Percentiles rank a stretch among this genome's conserved stretches.
These are phyloP conservation scores for Artemisia tridentata DNA, from an alignment of 129 eudicot species.

Conservation along the genomic window DNA sequence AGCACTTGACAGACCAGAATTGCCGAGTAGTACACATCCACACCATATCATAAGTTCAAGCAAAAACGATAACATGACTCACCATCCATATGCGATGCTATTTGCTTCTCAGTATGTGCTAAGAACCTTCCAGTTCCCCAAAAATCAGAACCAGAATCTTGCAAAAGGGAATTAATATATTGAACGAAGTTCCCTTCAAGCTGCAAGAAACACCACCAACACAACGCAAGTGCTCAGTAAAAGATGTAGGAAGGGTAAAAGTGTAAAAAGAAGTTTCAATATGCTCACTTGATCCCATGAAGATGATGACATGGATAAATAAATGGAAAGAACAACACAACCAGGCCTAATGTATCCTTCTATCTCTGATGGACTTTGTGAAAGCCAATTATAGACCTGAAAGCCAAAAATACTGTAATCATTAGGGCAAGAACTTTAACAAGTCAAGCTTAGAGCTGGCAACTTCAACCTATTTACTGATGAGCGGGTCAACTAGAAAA, in stretches of 20 bases:
- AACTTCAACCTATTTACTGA: background rate
- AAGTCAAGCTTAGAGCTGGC: background rate
- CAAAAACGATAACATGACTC: conserved; percentile 15
- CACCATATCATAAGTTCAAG: background rate
- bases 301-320: conserved; percentile 69
- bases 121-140: conserved; percentile 84
- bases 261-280: background rate
- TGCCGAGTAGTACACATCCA: background rate
- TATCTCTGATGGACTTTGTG: conserved; percentile 86
- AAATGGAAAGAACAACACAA: conserved; percentile 75
- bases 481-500: background rate
- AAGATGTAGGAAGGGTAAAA: background rate
- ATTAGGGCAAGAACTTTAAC: background rate
- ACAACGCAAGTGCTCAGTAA: conserved; percentile 31
- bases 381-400: conserved; percentile 84
- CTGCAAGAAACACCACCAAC: conserved; percentile 45
- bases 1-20: background rate
- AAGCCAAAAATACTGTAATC: conserved; percentile 11
- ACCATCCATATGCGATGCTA: conserved; percentile 80
- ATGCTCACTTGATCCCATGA: conserved; percentile 79
- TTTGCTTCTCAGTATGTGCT: conserved; percentile 60
- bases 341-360: conserved; percentile 98
- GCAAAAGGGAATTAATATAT: conserved; percentile 50
- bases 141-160: conserved; percentile 47
- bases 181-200: conserved; percentile 61